phyloP scores from a whole-genome alignment of 305 asterid genomes.

The Coffea humblotiana region DNA sequence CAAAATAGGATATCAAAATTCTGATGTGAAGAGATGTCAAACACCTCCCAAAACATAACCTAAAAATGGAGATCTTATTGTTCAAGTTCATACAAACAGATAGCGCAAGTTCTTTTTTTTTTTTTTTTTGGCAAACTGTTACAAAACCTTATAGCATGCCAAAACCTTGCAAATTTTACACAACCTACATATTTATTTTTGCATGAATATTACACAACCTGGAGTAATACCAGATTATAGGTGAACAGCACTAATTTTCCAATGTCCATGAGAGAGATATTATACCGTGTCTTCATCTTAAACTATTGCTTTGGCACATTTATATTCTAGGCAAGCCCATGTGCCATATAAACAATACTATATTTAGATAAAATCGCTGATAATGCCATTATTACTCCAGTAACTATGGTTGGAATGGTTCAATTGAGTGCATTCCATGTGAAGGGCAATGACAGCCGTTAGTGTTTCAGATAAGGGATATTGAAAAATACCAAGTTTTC shows the following conservation, averaged over 20 bases:
- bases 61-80: background rate
- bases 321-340: background rate
- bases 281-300: background rate
- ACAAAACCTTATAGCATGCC: background rate
- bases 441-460: background rate
- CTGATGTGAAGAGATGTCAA: background rate
- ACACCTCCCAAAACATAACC: background rate
- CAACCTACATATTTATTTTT: no score
- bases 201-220: no score
- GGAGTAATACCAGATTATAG: background rate
- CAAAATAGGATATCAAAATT: background rate
- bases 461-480: no score
- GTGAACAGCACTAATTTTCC: background rate
- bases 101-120: no score
- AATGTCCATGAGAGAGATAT: background rate
- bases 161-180: no score
- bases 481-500: background rate
- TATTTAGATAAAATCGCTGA: background rate
- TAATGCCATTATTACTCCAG: background rate
- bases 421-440: background rate
- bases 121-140: background rate
- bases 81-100: background rate
- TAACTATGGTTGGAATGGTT: no score
- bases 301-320: background rate
- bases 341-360: background rate